These are phyloP conservation scores for Peronosclerospora sorghi DNA, from an alignment of 352 stramenopile species.

Conservation along the genomic window DNA sequence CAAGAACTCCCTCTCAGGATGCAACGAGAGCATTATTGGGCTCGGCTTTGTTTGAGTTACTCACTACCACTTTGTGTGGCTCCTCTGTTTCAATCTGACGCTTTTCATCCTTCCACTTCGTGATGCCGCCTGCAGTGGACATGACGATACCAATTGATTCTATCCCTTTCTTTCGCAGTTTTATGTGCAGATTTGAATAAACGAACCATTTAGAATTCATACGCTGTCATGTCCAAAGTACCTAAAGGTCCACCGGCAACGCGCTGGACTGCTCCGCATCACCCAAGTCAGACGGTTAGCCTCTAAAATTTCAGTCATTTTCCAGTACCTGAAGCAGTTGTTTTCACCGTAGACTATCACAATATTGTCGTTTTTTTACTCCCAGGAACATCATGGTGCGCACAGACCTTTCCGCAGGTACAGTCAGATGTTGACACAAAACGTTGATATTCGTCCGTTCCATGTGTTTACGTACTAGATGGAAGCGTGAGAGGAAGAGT, in stretches of 20 bases:
- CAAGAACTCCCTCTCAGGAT: constrained; percentile 48
- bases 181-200: background rate
- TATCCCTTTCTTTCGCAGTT: background rate
- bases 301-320: background rate
- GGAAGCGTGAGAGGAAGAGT: constrained; percentile 81
- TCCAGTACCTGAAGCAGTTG: constrained; percentile 59
- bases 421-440: too few species aligned
- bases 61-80: constrained; percentile 14
- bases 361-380: constrained; percentile 53
- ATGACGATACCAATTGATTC: background rate
- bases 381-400: constrained; percentile 50
- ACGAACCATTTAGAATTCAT: constrained; percentile 75
- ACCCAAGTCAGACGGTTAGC: background rate
- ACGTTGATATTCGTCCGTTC: background rate
- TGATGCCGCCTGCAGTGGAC: constrained; percentile 30
- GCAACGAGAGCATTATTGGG: too few species aligned
- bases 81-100: constrained; percentile 26
- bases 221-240: constrained; percentile 83
- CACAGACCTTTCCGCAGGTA: constrained; percentile 56
- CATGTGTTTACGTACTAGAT: constrained; percentile 26
- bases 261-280: constrained; percentile 30
- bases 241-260: constrained; percentile 86
- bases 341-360: constrained; percentile 75
- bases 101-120: constrained; percentile 60
- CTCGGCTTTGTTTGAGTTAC: constrained; percentile 31